Conservation (phyloP, 345 rosid species). For the Eucalyptus curtisii region DNA sequence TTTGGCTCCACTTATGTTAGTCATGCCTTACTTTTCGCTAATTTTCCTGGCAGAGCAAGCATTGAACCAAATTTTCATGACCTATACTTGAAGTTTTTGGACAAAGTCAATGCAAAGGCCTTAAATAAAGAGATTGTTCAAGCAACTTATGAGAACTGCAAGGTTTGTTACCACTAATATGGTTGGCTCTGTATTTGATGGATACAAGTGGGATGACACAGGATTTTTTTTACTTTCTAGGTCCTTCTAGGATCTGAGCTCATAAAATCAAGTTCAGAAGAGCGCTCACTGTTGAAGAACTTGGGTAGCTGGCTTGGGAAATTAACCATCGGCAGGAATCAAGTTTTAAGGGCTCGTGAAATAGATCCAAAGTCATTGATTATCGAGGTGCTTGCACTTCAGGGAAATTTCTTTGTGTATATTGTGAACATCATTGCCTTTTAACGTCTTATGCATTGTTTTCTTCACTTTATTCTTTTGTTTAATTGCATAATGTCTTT, state of each 20-base stretch:
- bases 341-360: constrained; percentile 87
- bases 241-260: constrained; percentile 97
- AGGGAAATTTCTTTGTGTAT: neutral
- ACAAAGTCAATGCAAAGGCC: constrained; percentile 72
- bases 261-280: constrained; percentile 95
- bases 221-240: constrained; percentile 17
- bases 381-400: constrained; percentile 50
- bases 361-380: constrained; percentile 98
- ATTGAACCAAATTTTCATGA: constrained; percentile 98
- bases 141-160: constrained; percentile 95
- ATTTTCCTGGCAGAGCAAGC: constrained; percentile 61
- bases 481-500: neutral
- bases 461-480: neutral
- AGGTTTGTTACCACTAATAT: constrained; percentile 29
- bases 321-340: constrained; percentile 94
- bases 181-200: neutral
- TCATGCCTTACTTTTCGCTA: neutral
- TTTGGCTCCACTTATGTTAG: neutral
- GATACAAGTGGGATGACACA: neutral
- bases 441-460: neutral
- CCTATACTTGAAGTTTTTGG: constrained; percentile 76
- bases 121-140: constrained; percentile 76
- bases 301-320: constrained; percentile 99
- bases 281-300: constrained; percentile 90
- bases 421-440: neutral